A percentile compares a stretch with the other conserved stretches of the same genome.
These are phyloP conservation scores for Rhizopus sp. DNA, from an alignment of 371 early-diverging fungal genomes.

Conservation along the genomic window DNA sequence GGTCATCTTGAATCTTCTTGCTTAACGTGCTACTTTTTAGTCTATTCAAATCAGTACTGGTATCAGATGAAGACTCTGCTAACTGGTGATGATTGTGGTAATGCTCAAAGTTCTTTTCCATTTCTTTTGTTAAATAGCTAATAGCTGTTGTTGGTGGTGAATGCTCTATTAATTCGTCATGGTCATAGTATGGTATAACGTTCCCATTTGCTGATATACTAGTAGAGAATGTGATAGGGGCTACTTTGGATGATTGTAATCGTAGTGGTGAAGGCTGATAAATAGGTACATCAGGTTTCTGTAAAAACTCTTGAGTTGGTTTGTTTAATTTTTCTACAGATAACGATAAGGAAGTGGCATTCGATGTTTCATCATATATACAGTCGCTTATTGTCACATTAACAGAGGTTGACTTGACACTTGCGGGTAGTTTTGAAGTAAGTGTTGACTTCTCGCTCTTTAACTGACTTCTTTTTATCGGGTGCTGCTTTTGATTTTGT, in stretches of 20 bases:
- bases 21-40: background rate
- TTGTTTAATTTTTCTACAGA: slow-evolving; percentile 18
- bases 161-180: background rate
- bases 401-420: slow-evolving; percentile 27
- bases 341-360: slow-evolving; percentile 13
- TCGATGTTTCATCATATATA: background rate
- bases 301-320: slow-evolving; percentile 3
- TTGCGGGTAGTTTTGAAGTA: slow-evolving; percentile 16
- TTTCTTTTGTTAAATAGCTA: slow-evolving; percentile 10
- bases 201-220: slow-evolving; percentile 29
- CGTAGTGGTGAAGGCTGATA: slow-evolving; percentile 6
- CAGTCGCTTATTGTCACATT: slow-evolving; percentile 21
- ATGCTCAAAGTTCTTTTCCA: background rate
- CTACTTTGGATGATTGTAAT: slow-evolving; percentile 22
- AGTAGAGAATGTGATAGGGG: slow-evolving; percentile 24
- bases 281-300: slow-evolving; percentile 14
- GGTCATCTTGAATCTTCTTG: background rate
- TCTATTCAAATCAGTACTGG: background rate
- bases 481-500: background rate
- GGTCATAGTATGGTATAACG: slow-evolving; percentile 1
- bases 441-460: slow-evolving; percentile 6
- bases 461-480: background rate
- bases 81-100: background rate
- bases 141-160: slow-evolving; percentile 3
- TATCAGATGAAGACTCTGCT: background rate